These are phyloP conservation scores for Gomphus sp. DNA, from an alignment of 1,284 basidiomycete genomes.

Conservation along the genomic window DNA sequence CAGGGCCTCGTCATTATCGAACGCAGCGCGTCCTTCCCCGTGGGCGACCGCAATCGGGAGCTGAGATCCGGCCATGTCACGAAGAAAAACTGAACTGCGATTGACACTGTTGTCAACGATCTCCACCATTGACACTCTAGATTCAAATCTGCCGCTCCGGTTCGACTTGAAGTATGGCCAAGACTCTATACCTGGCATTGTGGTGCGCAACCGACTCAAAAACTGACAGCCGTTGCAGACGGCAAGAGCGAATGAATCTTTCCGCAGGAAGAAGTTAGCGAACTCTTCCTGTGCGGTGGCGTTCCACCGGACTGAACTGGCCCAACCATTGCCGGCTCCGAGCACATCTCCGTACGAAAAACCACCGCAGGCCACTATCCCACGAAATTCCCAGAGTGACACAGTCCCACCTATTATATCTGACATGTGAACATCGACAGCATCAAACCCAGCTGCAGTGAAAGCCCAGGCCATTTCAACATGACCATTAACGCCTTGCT, in stretches of 20 bases:
- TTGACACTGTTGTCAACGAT: constrained; percentile 53
- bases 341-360: constrained; percentile 99
- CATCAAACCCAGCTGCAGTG: constrained; percentile 85
- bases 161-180: constrained; percentile 96
- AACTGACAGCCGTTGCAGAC: constrained; percentile 99
- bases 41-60: constrained; percentile 94
- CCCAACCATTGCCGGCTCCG: constrained; percentile 97
- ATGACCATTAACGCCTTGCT: constrained; percentile 98
- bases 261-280: constrained; percentile 68
- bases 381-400: constrained; percentile 65
- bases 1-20: constrained; percentile 35
- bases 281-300: constrained; percentile 69
- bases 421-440: constrained; percentile 97
- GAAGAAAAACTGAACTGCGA: constrained; percentile 71
- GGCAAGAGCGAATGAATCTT: constrained; percentile 82
- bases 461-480: constrained; percentile 99
- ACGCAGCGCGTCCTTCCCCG: constrained; percentile 86
- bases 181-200: constrained; percentile 77
- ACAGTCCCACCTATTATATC: constrained; percentile 77
- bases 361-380: constrained; percentile 92
- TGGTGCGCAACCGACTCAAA: constrained; percentile 77
- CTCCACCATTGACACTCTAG: constrained; percentile 73
- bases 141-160: constrained; percentile 86
- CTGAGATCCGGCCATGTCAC: constrained; percentile 79
- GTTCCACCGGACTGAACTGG: constrained; percentile 86